Evolutionary conservation across 306 rosid genomes (phyloP), one percentile per base, ranked within the genome.

Genomic region (Begonia peltatifolia): DNA sequence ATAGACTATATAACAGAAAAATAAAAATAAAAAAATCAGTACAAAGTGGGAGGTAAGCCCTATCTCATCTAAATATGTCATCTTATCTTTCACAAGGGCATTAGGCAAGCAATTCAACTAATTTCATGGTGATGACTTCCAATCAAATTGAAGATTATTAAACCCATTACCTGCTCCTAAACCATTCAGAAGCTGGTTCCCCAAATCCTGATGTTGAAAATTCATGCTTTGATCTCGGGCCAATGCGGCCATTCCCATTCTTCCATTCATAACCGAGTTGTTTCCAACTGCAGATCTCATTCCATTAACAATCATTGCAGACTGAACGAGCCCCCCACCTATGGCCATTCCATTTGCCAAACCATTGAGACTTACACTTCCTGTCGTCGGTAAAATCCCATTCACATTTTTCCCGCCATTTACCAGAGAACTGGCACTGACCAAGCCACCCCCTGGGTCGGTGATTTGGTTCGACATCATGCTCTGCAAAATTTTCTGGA

Each of bases 101-200:
- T 1, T 14, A 63, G 42, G 48, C 48, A 53, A 62, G 59, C 72
- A 57, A 68, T 63, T 42, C 48, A 69, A 58, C 68, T 51, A 30
- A 56, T 60, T 52, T 85, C 81, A 83, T 20, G 92, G 92, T 16
- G 93, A 80, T 12, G 82, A 53, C 69, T 82, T 92, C 90, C 96
- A 92, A 69, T 83, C 99, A 66, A 69, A 90, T 71, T 76, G 94
- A 74, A 83, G 78, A 79, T 74, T 92, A 25, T 61, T 87, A 67
- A 69, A 92, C 54, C 94, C 78, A 46, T 83, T 86, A 49, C 67
- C 92, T 10, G 96, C 83, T 71, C 94, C 96, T 54, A 83, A 71
- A 38, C 99, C 94, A 64, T 82, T 64, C 56, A 92, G 84, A 61
- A 86, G 71, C 64, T 86, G 95, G 79, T 76, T 86, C 52, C 94